Evolutionary conservation across 2,329 filamentous ascomycete species (phyloP).

Genomic region (Endothia cerciana): DNA sequence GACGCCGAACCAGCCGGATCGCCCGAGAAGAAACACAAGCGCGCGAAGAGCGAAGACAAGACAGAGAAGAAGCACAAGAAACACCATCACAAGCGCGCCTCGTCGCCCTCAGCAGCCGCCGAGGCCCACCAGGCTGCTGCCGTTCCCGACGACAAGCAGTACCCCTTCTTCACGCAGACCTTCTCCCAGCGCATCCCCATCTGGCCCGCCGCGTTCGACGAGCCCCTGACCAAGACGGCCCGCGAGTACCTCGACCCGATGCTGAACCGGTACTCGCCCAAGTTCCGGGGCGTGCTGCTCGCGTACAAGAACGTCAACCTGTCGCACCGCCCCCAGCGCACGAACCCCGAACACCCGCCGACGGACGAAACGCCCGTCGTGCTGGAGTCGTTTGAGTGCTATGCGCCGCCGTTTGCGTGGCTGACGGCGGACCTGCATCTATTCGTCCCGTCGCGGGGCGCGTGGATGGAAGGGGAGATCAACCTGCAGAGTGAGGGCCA

Average conservation of each 20-base stretch:
- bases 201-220: constrained; percentile 70
- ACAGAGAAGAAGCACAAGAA: constrained; percentile 33
- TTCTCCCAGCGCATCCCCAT: constrained; percentile 80
- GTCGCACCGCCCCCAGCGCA: constrained; percentile 59
- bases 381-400: constrained; percentile 71
- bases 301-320: constrained; percentile 72
- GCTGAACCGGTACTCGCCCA: constrained; percentile 75
- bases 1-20: constrained; percentile 6
- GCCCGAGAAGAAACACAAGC: constrained; percentile 25
- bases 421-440: constrained; percentile 85
- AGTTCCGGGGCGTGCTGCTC: constrained; percentile 74
- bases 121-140: constrained; percentile 39
- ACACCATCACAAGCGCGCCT: constrained; percentile 25
- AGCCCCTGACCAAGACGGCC: constrained; percentile 71
- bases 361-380: constrained; percentile 51
- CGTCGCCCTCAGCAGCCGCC: constrained; percentile 2
- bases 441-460: constrained; percentile 75
- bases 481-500: constrained; percentile 89
- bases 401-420: constrained; percentile 85
- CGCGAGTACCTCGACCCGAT: constrained; percentile 76
- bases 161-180: constrained; percentile 79
- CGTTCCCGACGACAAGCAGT: constrained; percentile 47
- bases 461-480: constrained; percentile 77
- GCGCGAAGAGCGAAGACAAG: constrained; percentile 32
- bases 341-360: constrained; percentile 45